Conservation (phyloP, 2,329 filamentous ascomycete species). For the Ophiostoma angusticollis region DNA sequence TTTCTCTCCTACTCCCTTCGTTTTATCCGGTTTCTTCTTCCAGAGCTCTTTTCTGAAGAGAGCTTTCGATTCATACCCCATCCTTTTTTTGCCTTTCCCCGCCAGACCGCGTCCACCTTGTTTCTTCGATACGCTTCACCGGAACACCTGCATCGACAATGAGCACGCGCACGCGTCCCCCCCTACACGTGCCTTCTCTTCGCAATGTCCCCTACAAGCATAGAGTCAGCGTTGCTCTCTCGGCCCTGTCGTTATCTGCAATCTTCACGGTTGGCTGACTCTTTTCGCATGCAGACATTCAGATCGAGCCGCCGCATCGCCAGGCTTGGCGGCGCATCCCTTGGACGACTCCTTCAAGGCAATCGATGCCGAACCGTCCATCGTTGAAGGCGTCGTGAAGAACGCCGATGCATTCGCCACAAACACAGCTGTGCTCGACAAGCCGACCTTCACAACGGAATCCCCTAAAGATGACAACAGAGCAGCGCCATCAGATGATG, state of each 20-base stretch:
- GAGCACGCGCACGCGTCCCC: too few species aligned
- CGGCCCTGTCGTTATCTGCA: too few species aligned
- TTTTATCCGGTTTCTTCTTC: neutral
- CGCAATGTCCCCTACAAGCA: neutral
- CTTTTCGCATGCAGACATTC: neutral
- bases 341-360: neutral
- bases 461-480: neutral
- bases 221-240: neutral
- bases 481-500: neutral
- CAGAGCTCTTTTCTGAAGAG: too few species aligned
- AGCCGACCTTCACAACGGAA: neutral
- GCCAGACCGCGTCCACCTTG: too few species aligned
- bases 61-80: too few species aligned
- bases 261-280: neutral
- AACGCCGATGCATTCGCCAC: slow-evolving; percentile 7
- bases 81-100: too few species aligned
- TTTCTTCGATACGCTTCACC: too few species aligned
- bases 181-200: neutral
- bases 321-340: too few species aligned
- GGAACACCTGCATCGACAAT: too few species aligned
- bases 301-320: neutral
- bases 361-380: neutral
- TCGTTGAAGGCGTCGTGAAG: neutral
- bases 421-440: neutral
- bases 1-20: neutral